A percentile compares a stretch with the other conserved stretches of the same genome.
Evolutionary conservation across 1,139 yeast genomes (phyloP).

Genomic region (Chernovozyma aurita): DNA sequence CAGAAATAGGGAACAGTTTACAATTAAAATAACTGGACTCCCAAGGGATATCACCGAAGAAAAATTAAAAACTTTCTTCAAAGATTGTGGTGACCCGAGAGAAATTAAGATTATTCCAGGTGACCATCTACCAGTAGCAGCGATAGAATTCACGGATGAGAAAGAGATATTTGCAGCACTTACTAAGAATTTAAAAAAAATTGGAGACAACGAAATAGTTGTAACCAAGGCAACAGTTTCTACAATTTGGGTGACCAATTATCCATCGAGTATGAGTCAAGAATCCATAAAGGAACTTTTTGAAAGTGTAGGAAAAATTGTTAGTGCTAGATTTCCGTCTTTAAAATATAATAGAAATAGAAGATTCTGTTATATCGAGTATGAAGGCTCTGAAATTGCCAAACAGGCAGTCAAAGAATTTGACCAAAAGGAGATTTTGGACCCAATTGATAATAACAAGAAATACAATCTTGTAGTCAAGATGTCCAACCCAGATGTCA

Average conservation of each 20-base stretch:
- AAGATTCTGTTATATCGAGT: constrained; percentile 76
- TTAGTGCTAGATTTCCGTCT: constrained; percentile 65
- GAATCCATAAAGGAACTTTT: constrained; percentile 42
- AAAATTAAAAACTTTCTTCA: constrained; percentile 41
- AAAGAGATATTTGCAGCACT: constrained; percentile 55
- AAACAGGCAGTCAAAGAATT: constrained; percentile 37
- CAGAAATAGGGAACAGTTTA: constrained; percentile 55
- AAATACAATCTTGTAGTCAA: constrained; percentile 46
- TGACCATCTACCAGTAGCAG: constrained; percentile 26
- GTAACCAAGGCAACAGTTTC: constrained; percentile 44
- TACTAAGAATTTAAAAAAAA: constrained; percentile 50
- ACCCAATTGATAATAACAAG: constrained; percentile 14
- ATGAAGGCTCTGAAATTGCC: constrained; percentile 42
- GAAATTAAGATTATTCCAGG: constrained; percentile 29
- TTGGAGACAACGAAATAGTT: constrained; percentile 34
- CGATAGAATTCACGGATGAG: constrained; percentile 52
- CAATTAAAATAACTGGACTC: constrained; percentile 45
- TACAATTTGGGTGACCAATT: constrained; percentile 69
- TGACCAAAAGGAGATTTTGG: constrained; percentile 28
- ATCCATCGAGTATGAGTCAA: constrained; percentile 53
- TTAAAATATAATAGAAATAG: constrained; percentile 52
- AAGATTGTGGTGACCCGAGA: constrained; percentile 53
- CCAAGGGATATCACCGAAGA: constrained; percentile 25
- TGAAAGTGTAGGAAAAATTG: constrained; percentile 37
- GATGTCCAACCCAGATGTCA: constrained; percentile 49